Evolutionary conservation across 1,284 basidiomycete species (phyloP).

Genomic region (Xerocomus amazonicus): DNA sequence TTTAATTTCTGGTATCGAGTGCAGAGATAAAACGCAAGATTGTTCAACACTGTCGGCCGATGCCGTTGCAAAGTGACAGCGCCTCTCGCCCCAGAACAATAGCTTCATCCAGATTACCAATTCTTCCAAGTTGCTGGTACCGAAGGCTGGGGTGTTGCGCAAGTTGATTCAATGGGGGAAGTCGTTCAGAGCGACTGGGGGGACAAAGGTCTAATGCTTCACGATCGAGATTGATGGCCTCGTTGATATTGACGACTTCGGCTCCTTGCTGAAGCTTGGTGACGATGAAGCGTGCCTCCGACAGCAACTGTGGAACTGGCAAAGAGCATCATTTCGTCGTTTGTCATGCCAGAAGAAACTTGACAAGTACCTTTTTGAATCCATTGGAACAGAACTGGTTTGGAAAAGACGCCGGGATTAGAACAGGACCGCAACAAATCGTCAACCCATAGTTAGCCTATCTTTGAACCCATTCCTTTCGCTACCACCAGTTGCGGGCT

Average conservation of each 20-base stretch:
- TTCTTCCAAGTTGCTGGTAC: background rate
- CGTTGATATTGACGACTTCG: background rate
- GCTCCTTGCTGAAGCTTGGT: background rate
- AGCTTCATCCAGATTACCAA: constrained; percentile 36
- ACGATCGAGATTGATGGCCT: background rate
- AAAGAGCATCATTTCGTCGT: background rate
- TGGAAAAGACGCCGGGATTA: no score
- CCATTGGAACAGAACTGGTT: no score
- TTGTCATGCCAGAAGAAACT: no score
- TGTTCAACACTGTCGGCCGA: background rate
- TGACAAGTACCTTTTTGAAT: no score
- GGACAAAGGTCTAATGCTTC: background rate
- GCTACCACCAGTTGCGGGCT: no score
- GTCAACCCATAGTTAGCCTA: no score
- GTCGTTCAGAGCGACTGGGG: background rate
- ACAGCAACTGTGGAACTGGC: background rate
- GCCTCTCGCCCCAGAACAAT: background rate
- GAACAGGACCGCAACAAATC: no score
- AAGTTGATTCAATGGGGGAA: background rate
- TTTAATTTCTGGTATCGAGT: background rate
- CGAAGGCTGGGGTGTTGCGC: background rate
- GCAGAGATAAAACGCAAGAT: background rate
- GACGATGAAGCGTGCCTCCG: background rate
- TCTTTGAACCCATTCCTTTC: no score
- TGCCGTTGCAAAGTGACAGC: background rate